Evolutionary conservation across 1,284 basidiomycete genomes (phyloP).

Genomic region (Marasmius tenuissimus): DNA sequence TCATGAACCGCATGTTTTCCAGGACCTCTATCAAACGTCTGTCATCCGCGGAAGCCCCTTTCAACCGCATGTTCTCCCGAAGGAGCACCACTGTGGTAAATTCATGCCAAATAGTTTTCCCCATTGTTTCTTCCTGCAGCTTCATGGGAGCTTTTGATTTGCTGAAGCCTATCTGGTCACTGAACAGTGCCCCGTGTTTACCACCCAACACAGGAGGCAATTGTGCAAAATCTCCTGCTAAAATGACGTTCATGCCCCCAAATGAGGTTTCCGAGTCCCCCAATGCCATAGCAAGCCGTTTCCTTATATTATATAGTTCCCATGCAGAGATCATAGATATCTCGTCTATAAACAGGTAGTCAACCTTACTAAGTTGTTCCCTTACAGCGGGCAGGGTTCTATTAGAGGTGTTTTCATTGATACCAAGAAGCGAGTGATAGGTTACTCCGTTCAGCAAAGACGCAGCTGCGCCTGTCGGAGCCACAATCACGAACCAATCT

Average conservation of each 20-base stretch:
- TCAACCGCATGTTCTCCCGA: constrained; percentile 20
- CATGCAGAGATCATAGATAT: neutral
- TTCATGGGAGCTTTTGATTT: neutral
- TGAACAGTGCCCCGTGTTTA: neutral
- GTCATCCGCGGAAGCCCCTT: constrained; percentile 2
- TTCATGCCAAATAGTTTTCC: constrained; percentile 13
- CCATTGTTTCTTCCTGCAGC: neutral
- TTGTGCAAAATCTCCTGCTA: constrained; percentile 26
- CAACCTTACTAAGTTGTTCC: neutral
- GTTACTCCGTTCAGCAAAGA: constrained; percentile 27
- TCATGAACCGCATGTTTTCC: constrained; percentile 17
- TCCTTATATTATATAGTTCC: neutral
- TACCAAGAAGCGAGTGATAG: constrained; percentile 27
- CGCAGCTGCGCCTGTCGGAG: constrained; percentile 33
- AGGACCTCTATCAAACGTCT: constrained; percentile 9
- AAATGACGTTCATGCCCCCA: constrained; percentile 24
- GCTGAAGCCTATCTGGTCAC: neutral
- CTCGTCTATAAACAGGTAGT: neutral
- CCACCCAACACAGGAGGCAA: constrained; percentile 14
- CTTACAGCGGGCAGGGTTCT: neutral
- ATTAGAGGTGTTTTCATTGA: constrained; percentile 11
- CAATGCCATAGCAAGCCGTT: neutral
- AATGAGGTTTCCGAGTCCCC: constrained; percentile 7
- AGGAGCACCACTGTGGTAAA: constrained; percentile 7
- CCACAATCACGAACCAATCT: constrained; percentile 28